Evolutionary conservation across 2,329 filamentous ascomycete genomes (phyloP), one percentile per base, ranked within the genome.

Genomic region (Madurella fahalii): DNA sequence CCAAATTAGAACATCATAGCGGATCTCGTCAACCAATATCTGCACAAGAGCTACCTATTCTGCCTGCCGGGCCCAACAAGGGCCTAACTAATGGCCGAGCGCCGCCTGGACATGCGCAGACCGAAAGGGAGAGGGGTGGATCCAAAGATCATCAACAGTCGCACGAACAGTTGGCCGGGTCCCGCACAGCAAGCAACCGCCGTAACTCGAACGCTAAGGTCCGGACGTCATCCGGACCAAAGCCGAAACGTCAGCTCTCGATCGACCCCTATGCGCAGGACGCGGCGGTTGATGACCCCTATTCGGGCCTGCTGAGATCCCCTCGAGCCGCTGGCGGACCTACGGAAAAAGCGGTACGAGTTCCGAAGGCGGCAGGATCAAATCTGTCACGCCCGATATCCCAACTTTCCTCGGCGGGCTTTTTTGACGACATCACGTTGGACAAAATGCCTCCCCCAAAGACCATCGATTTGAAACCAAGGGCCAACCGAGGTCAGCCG

Each of bases 201-300:
- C 67, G 66, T 1, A 72, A 69, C 34, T 69, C 70, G 1, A 70
- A 67, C 53, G 65, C 70, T 3, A 67, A 67, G 25, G 63, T 72
- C 9, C 64, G 68, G 16, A 66, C 69, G 1, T 50, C 67, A 8
- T 58, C 64, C 3, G 58, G 63, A 3, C 55, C 68, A 2, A 65
- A 64, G 39, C 61, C 67, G 5, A 68, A 69, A 49, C 65, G 67
- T 7, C 67, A 67, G 40, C 54, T 71, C 3, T 68, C 70, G 0
- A 62, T 69, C 39, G 69, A 72, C 34, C 60, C 68, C 2, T 69
- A 65, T 43, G 43, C 64, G 2, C 44, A 59, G 2, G 69, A 71
- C 5, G 8, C 59, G 4, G 37, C 58, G 4, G 16, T 54, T 2
- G 70, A 71, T 16, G 69, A 71, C 13, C 56, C 65, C 4, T 63